Percentiles rank a stretch among this genome's conserved stretches.
These are phyloP conservation scores for Mrakia gelida DNA, from an alignment of 768 basidiomycete species.

Conservation along the genomic window DNA sequence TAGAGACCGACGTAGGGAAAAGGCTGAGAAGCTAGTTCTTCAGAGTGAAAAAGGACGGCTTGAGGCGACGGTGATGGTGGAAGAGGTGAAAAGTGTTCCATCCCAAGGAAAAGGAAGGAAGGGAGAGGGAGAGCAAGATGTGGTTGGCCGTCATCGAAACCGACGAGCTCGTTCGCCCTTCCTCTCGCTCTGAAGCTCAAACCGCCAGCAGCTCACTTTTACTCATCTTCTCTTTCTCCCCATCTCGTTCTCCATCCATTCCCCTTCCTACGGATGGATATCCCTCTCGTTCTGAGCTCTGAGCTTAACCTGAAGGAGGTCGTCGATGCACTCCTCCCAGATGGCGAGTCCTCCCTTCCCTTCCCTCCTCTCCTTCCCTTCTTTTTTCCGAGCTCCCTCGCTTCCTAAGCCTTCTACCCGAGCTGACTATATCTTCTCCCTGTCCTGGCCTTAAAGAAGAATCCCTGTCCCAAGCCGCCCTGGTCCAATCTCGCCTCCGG, in stretches of 20 bases:
- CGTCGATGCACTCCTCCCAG: conserved; percentile 69
- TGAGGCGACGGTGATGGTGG: neutral
- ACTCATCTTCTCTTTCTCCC: too few species aligned
- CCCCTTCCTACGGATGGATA: neutral
- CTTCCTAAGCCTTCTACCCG: conserved; percentile 35
- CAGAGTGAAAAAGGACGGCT: conserved; percentile 5
- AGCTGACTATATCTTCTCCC: neutral
- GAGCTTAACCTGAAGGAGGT: conserved; percentile 36
- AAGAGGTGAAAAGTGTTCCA: conserved; percentile 4
- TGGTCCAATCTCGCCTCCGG: conserved; percentile 63
- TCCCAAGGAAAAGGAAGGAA: neutral
- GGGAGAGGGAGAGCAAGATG: neutral
- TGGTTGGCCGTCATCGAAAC: conserved; percentile 54
- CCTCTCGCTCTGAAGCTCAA: neutral
- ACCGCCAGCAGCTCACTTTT: neutral
- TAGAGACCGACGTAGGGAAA: conserved; percentile 22
- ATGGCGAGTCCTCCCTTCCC: conserved; percentile 54
- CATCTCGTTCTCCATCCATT: neutral
- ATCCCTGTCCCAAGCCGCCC: conserved; percentile 66
- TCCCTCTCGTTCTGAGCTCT: conserved; percentile 8
- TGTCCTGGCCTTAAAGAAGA: conserved; percentile 53
- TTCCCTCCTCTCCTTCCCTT: conserved; percentile 16
- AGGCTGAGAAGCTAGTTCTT: conserved; percentile 15
- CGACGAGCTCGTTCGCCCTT: neutral
- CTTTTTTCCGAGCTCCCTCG: conserved; percentile 15